Percentiles rank a stretch among this genome's conserved stretches.
These are phyloP conservation scores for Camillea tinctor DNA, from an alignment of 2,329 filamentous ascomycete genomes.

Conservation along the genomic window DNA sequence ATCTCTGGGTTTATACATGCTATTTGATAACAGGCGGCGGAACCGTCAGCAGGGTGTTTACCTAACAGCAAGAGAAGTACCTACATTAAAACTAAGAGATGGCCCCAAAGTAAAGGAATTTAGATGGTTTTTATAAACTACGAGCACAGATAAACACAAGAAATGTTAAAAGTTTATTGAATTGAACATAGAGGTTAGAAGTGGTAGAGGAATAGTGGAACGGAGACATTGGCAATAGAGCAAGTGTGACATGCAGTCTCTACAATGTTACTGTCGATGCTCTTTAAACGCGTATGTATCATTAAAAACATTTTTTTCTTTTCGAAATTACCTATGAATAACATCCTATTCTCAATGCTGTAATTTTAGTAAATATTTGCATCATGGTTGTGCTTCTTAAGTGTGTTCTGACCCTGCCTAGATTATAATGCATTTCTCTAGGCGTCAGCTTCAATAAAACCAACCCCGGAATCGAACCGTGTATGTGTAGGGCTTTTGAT, in stretches of 20 bases:
- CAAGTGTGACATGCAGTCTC: background rate
- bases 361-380: no score
- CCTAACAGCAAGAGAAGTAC: slow-evolving; percentile 54
- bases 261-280: background rate
- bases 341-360: background rate
- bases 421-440: background rate
- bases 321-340: no score
- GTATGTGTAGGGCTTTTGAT: slow-evolving; percentile 25
- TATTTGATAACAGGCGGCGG: slow-evolving; percentile 61
- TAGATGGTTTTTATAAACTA: slow-evolving; percentile 52
- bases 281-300: background rate
- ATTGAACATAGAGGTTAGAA: background rate
- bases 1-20: slow-evolving; percentile 62
- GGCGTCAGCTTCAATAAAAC: slow-evolving; percentile 12
- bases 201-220: background rate
- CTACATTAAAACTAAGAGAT: slow-evolving; percentile 54
- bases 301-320: background rate
- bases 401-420: background rate
- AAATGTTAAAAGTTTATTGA: background rate
- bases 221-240: background rate
- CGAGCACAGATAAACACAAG: background rate
- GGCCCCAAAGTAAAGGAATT: slow-evolving; percentile 54
- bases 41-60: slow-evolving; percentile 55
- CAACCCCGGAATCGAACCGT: slow-evolving; percentile 28
- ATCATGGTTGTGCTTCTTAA: no score